Base-by-base conservation (phyloP, 1,284 basidiomycete genomes). In the Marasmius tenuissimus region DNA sequence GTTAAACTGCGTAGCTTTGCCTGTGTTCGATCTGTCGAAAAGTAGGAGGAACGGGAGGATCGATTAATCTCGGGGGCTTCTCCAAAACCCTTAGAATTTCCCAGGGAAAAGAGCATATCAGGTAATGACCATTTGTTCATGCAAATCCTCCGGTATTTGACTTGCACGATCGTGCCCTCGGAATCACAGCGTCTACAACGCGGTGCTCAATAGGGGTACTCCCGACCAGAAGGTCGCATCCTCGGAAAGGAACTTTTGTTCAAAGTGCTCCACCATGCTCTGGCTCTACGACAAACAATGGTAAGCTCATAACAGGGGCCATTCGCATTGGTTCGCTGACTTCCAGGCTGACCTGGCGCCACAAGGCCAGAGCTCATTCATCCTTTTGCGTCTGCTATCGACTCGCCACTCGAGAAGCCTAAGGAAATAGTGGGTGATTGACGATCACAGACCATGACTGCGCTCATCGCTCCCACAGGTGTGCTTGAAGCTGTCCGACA, bases 1-100 rank as follows among this genome's bases (percentile, higher is more conserved):
- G 42, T 42, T 39, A 51, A 18, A 7, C 40, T 1, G 6, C 20
- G 40, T 49, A 85, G 82, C 68, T 87, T 27, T 87, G 86, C 66
- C 60, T 82, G 10, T 87, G 85, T 67, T 86, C 85, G 38, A 86
- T 88, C 64, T 87, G 86, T 66, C 81, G 85, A 61, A 87, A 87
- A 69, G 83, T 85, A 11, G 85, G 85, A 45, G 86, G 85, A 14
- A 72, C 73, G 0, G 84, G 85, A 18, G 86, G 85, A 0, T 82
- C 84, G 2, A 78, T 87, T 68, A 87, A 87, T 63, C 80, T 87
- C 34, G 81, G 83, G 20, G 86, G 79, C 0, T 70, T 79, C 58
- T 73, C 74, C 16, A 70, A 82, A 2, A 82, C 83, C 0, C 71
- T 87, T 55, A 71, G 80, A 52, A 69, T 87, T 38, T 74, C 68